Conservation (phyloP, 1,284 basidiomycete genomes). For the Rhizoctonia solani region DNA sequence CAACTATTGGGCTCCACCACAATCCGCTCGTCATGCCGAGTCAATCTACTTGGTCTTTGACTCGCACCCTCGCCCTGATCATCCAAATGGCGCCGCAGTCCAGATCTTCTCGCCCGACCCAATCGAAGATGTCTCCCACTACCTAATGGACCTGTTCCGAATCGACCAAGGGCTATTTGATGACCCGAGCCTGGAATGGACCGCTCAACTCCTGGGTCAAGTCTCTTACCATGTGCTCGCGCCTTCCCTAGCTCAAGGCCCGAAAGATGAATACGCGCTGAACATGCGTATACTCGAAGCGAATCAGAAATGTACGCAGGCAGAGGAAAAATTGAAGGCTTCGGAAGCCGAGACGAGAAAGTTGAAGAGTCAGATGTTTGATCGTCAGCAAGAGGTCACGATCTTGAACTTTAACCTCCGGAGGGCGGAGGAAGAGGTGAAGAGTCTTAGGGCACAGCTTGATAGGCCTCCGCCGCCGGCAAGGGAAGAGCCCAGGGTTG, state of each 20-base stretch:
- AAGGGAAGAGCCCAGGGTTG: too few relatives aligned
- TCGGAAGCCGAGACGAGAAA: conserved; percentile 1
- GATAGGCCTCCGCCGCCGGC: background rate
- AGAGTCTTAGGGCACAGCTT: background rate
- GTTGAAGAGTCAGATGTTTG: background rate
- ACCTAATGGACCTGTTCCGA: conserved; percentile 56
- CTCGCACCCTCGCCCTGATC: conserved; percentile 62
- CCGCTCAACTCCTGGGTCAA: conserved; percentile 62
- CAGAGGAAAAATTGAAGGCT: background rate
- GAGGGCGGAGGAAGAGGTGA: background rate
- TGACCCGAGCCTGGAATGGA: conserved; percentile 57
- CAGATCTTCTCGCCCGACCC: conserved; percentile 51
- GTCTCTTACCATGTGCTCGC: conserved; percentile 61
- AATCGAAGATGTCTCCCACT: conserved; percentile 50
- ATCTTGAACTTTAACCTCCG: background rate
- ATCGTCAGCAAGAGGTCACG: conserved; percentile 8
- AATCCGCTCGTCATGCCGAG: conserved; percentile 39
- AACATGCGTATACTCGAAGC: conserved; percentile 13
- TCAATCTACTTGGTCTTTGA: conserved; percentile 60
- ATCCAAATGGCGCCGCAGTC: conserved; percentile 59
- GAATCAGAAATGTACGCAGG: background rate
- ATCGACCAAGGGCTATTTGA: conserved; percentile 51
- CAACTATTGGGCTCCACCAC: conserved; percentile 36
- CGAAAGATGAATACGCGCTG: conserved; percentile 11
- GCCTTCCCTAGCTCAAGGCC: background rate